A percentile compares a stretch with the other conserved stretches of the same genome.
phyloP scores from a whole-genome alignment of 495 filamentous ascomycete species.

The Aspergillus baeticus region DNA sequence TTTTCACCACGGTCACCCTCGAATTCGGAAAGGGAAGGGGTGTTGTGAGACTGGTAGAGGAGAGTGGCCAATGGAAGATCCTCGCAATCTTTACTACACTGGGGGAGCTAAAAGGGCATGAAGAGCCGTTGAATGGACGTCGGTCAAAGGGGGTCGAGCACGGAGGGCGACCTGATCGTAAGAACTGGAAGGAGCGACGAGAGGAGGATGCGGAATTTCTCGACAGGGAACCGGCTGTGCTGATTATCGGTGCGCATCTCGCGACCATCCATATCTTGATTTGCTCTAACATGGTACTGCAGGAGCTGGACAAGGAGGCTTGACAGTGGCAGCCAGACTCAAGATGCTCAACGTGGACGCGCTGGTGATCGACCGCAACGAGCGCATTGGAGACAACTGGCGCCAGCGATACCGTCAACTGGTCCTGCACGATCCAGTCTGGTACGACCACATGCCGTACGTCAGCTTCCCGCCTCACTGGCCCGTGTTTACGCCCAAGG shows the following conservation, averaged over 20 bases:
- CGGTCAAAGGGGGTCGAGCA: slow-evolving; percentile 49
- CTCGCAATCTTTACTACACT: slow-evolving; percentile 62
- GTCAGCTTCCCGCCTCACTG: slow-evolving; percentile 65
- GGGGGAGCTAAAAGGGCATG: slow-evolving; percentile 43
- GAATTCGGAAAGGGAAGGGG: slow-evolving; percentile 52
- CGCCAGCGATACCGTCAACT: slow-evolving; percentile 57
- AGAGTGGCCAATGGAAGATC: slow-evolving; percentile 57
- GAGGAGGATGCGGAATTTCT: slow-evolving; percentile 52
- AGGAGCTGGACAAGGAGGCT: slow-evolving; percentile 50
- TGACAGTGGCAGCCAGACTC: slow-evolving; percentile 66
- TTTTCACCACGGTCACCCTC: slow-evolving; percentile 48
- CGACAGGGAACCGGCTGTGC: slow-evolving; percentile 56
- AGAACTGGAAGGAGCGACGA: slow-evolving; percentile 67
- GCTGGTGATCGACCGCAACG: slow-evolving; percentile 65
- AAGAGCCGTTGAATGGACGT: slow-evolving; percentile 38
- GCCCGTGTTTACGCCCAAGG: slow-evolving; percentile 72
- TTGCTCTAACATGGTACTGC: neutral
- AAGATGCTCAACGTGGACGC: slow-evolving; percentile 64
- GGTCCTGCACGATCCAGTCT: slow-evolving; percentile 74
- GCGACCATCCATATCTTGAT: too few species aligned
- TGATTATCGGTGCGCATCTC: slow-evolving; percentile 60
- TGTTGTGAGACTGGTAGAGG: slow-evolving; percentile 51
- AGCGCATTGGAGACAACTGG: slow-evolving; percentile 74
- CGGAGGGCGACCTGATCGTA: slow-evolving; percentile 50
- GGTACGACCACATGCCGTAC: slow-evolving; percentile 75